Evolutionary conservation across 495 filamentous ascomycete species (phyloP).

Genomic region (Aspergillus campestris): DNA sequence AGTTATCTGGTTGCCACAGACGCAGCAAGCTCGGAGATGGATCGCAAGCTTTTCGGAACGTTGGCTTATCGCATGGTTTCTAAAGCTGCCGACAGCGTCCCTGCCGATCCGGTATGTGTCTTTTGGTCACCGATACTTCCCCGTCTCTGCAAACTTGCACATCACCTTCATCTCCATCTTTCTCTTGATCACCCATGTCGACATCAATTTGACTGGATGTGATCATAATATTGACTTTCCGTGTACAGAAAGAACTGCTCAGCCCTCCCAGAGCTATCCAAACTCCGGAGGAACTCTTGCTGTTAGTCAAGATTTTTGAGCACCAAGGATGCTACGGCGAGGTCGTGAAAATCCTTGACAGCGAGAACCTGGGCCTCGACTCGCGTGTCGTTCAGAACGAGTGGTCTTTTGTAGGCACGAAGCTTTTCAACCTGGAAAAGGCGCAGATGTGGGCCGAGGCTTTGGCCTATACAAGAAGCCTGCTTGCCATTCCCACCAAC

Average conservation of each 20-base stretch:
- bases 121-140: background rate
- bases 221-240: slow-evolving; percentile 13
- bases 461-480: slow-evolving; percentile 33
- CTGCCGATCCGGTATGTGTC: slow-evolving; percentile 33
- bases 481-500: slow-evolving; percentile 27
- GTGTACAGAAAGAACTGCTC: slow-evolving; percentile 29
- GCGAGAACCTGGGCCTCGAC: slow-evolving; percentile 38
- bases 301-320: slow-evolving; percentile 46
- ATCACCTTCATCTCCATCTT: background rate
- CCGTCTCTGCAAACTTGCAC: background rate
- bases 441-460: slow-evolving; percentile 39
- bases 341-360: slow-evolving; percentile 42
- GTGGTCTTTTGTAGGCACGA: slow-evolving; percentile 38
- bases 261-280: slow-evolving; percentile 45
- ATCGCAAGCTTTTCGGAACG: slow-evolving; percentile 47
- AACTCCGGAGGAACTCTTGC: slow-evolving; percentile 44
- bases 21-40: slow-evolving; percentile 32
- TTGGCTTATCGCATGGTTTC: slow-evolving; percentile 53
- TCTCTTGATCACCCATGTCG: background rate
- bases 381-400: slow-evolving; percentile 47
- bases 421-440: slow-evolving; percentile 36
- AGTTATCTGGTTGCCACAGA: slow-evolving; percentile 34
- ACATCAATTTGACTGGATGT: slow-evolving; percentile 1
- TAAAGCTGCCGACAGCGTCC: slow-evolving; percentile 46
- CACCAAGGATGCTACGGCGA: slow-evolving; percentile 38